Base-by-base conservation (phyloP, 495 filamentous ascomycete species). In the Mytilinidion resinicola region DNA sequence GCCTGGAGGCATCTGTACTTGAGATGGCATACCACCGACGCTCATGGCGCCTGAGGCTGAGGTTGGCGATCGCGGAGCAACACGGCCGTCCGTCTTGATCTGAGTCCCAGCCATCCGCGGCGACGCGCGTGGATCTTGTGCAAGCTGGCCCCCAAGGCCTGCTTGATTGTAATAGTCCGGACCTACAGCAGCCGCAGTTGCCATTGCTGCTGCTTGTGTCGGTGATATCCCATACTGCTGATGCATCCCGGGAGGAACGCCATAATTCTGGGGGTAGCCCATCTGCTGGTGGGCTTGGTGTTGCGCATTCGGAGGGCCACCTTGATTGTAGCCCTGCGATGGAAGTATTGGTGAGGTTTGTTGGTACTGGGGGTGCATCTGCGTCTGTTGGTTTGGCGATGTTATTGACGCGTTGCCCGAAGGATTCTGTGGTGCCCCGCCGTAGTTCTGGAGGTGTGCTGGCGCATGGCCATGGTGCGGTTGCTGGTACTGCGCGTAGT, bases 401-500 rank as follows among this genome's bases (percentile, higher is more conserved):
- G 82, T 81, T 69, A 85, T 83, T 63, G 77, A 69, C 25, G 68
- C 48, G 53, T 69, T 71, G 9, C 60, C 69, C 20, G 66, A 55
- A 55, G 73, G 65, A 43, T 79, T 76, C 77, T 82, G 70, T 56
- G 72, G 62, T 39, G 71, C 57, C 55, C 65, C 70, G 50, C 73
- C 73, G 53, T 67, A 77, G 70, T 68, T 75, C 70, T 73, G 80
- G 73, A 63, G 78, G 77, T 74, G 75, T 70, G 56, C 73, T 73
- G 72, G 82, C 75, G 66, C 61, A 75, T 64, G 67, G 17, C 59
- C 79, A 74, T 85, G 82, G 43, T 70, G 56, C 70, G 81, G 80
- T 73, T 80, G 77, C 67, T 80, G 81, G 67, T 85, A 85, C 80
- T 80, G 79, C 66, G 82, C 80, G 82, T 86, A 86, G 72, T 86